Evolutionary conservation across 2,329 filamentous ascomycete species (phyloP).

Genomic region (Stemphylium beticola): DNA sequence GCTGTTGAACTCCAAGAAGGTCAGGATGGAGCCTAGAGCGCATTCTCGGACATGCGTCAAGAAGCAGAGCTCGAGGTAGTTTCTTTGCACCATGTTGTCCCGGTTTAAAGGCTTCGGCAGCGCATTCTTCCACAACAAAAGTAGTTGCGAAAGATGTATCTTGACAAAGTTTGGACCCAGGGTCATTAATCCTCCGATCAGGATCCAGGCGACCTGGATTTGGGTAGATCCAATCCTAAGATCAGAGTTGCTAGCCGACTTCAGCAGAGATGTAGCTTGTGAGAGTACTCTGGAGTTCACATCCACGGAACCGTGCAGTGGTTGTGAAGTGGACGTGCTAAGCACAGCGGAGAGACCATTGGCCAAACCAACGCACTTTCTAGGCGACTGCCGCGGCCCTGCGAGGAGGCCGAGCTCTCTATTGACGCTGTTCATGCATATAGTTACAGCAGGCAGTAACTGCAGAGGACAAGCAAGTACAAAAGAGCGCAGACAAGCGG

Average conservation of each 20-base stretch:
- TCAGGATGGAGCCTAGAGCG: constrained; percentile 86
- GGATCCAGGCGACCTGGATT: constrained; percentile 96
- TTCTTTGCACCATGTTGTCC: constrained; percentile 84
- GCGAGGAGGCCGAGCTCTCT: constrained; percentile 81
- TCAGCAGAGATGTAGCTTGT: constrained; percentile 89
- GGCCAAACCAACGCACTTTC: constrained; percentile 87
- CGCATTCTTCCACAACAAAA: constrained; percentile 96
- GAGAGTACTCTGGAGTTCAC: constrained; percentile 90
- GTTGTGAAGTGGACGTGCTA: constrained; percentile 85
- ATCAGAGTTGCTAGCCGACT: constrained; percentile 90
- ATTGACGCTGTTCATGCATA: constrained; percentile 94
- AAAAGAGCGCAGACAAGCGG: constrained; percentile 84
- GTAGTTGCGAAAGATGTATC: constrained; percentile 91
- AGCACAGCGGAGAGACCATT: constrained; percentile 90
- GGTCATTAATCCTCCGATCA: constrained; percentile 96
- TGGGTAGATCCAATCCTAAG: constrained; percentile 90
- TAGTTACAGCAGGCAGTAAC: constrained; percentile 85
- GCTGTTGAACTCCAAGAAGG: constrained; percentile 92
- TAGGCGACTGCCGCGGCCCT: constrained; percentile 76
- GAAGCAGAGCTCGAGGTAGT: constrained; percentile 87
- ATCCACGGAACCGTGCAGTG: constrained; percentile 92
- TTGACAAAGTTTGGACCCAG: constrained; percentile 98
- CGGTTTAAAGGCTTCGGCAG: constrained; percentile 92
- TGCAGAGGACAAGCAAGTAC: constrained; percentile 92
- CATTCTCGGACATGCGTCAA: constrained; percentile 94